Evolutionary conservation across 192 early-diverging fungal species (phyloP).

Genomic region (Coemansia sp.): DNA sequence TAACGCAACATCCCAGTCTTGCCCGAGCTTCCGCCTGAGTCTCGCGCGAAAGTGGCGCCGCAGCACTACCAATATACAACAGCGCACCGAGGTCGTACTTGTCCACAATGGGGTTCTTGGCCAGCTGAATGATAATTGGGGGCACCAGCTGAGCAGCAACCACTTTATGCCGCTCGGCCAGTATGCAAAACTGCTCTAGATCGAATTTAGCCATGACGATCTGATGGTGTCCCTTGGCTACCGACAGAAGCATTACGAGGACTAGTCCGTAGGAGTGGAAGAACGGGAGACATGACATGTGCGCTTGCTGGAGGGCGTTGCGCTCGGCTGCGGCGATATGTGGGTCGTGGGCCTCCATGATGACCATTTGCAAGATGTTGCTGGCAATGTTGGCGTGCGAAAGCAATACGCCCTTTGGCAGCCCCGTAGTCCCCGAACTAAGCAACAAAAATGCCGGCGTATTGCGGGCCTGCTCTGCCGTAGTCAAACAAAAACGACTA

Average conservation of each 20-base stretch:
- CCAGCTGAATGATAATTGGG: conserved; percentile 68
- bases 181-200: conserved; percentile 61
- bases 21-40: conserved; percentile 58
- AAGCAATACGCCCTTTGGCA: conserved; percentile 81
- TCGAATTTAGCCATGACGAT: conserved; percentile 81
- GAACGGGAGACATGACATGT: conserved; percentile 62
- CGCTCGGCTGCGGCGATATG: neutral
- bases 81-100: conserved; percentile 75
- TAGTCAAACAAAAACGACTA: conserved; percentile 29
- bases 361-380: conserved; percentile 57
- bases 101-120: conserved; percentile 72
- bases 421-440: conserved; percentile 57
- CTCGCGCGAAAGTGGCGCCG: conserved; percentile 77
- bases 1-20: conserved; percentile 48
- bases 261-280: conserved; percentile 74
- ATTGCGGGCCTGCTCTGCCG: conserved; percentile 14
- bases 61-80: conserved; percentile 65
- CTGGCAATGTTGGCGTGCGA: conserved; percentile 77
- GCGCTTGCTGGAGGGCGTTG: conserved; percentile 7
- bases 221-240: conserved; percentile 56
- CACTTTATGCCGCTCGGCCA: conserved; percentile 72
- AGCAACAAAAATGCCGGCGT: conserved; percentile 48
- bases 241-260: conserved; percentile 37
- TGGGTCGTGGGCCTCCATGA: neutral
- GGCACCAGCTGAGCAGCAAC: conserved; percentile 67